Evolutionary conservation across 805 yeast genomes (phyloP), one percentile per base, ranked within the genome.

Genomic region (Pichia occidentalis): DNA sequence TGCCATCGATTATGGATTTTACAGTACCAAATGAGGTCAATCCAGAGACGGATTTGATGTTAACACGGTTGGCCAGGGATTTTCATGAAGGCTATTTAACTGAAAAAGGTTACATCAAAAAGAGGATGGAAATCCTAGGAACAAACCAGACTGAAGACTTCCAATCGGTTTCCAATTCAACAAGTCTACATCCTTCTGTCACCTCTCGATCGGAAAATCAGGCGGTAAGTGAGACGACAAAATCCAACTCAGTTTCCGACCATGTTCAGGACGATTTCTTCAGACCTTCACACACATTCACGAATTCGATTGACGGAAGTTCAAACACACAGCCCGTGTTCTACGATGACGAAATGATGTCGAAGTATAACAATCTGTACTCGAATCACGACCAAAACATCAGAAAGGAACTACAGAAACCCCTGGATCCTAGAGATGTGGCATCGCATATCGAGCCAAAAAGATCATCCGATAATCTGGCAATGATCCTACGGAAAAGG

Each of bases 31-130:
- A 62, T 19, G 58, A 62, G 24, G 49, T 66, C 28, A 64, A 73
- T 2, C 53, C 56, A 1, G 54, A 47, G 5, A 37, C 63, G 1
- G 68, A 60, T 36, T 53, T 54, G 24, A 59, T 60, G 44, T 57
- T 77, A 16, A 52, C 56, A 21, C 67, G 63, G 26, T 60, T 77
- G 21, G 63, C 65, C 11, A 51, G 59, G 8, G 85, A 78, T 44
- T 75, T 64, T 44, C 65, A 67, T 46, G 87, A 82, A 24, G 90
- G 86, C 1, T 79, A 78, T 41, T 62, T 83, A 39, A 82, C 92
- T 0, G 79, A 71, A 32, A 83, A 81, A 52, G 90, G 92, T 2
- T 83, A 78, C 53, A 63, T 66, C 29, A 79, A 73, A 48, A 80
- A 77, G 44, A 60, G 85, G 42, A 68, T 63, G 29, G 61, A 54